phyloP scores from a whole-genome alignment of 2,329 filamentous ascomycete species.

The Pseudovirgaria hyperparasitica region DNA sequence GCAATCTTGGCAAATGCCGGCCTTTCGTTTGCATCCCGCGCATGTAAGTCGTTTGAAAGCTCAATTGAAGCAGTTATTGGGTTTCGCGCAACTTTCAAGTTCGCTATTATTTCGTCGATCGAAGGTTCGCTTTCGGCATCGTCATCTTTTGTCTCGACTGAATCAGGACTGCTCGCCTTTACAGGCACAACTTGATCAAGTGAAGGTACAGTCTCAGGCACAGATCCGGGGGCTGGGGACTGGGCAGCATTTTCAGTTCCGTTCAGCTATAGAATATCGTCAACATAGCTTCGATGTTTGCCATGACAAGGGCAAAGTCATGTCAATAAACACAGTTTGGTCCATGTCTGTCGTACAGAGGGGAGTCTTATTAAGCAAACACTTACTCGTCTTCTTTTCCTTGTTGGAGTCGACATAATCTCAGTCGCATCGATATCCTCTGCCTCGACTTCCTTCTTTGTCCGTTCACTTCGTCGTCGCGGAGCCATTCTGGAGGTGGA shows the following conservation, averaged over 20 bases:
- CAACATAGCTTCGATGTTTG: too few species aligned
- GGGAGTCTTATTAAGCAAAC: too few species aligned
- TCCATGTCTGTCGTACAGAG: too few species aligned
- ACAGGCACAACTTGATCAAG: too few species aligned
- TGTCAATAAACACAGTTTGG: conserved; percentile 9
- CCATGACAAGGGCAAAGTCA: conserved; percentile 7
- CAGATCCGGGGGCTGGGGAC: too few species aligned
- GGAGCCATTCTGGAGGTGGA: too few species aligned
- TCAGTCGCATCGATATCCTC: conserved; percentile 34
- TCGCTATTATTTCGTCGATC: neutral
- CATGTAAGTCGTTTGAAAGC: conserved; percentile 41
- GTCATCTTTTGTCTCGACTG: conserved; percentile 13
- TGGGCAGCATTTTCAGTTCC: too few species aligned
- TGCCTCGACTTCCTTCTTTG: too few species aligned
- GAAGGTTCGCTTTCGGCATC: conserved; percentile 13
- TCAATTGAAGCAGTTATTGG: conserved; percentile 30
- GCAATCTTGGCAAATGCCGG: conserved; percentile 70
- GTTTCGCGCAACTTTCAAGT: conserved; percentile 1
- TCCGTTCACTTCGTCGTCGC: too few species aligned
- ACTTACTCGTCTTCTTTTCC: conserved; percentile 34
- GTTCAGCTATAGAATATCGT: too few species aligned
- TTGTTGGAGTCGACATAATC: conserved; percentile 34
- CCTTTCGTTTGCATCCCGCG: conserved; percentile 28
- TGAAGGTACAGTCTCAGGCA: too few species aligned
- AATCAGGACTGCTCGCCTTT: conserved; percentile 5